Conservation (phyloP, 305 asterid genomes). For the Striga hermonthica region DNA sequence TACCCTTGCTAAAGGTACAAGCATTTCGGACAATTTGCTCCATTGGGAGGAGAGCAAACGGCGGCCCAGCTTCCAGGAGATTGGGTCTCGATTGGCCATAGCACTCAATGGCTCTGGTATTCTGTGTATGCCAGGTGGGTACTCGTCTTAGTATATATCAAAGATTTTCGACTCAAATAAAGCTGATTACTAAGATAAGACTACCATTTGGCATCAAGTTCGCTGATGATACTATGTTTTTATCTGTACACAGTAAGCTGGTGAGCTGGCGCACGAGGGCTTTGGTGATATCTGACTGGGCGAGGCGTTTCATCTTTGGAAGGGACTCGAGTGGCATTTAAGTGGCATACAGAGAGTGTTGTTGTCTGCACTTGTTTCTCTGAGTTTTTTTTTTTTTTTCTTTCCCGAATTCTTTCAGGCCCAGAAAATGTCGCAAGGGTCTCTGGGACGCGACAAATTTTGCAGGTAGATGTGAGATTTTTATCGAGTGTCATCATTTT, state of each 20-base stretch:
- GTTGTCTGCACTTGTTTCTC: background rate
- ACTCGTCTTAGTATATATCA: constrained; percentile 8
- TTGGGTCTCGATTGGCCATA: constrained; percentile 92
- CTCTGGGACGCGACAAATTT: constrained; percentile 27
- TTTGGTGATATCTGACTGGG: constrained; percentile 83
- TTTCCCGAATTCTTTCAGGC: constrained; percentile 12
- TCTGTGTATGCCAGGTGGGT: constrained; percentile 91
- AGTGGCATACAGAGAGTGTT: constrained; percentile 9
- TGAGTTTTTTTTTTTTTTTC: no score
- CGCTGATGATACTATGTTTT: constrained; percentile 14
- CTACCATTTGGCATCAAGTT: background rate
- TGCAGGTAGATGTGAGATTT: constrained; percentile 35
- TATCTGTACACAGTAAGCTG: constrained; percentile 60
- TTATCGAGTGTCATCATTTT: constrained; percentile 3
- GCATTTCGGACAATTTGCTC: constrained; percentile 97
- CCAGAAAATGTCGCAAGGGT: constrained; percentile 18
- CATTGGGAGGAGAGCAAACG: constrained; percentile 94
- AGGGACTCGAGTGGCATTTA: constrained; percentile 89
- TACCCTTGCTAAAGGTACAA: constrained; percentile 55
- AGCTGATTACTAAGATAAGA: background rate
- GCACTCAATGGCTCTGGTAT: constrained; percentile 98
- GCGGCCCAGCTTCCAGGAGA: constrained; percentile 98
- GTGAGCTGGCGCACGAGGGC: constrained; percentile 98
- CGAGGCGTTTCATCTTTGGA: constrained; percentile 79
- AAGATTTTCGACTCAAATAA: background rate